Conservation (phyloP, 495 filamentous ascomycete species). For the Penicillium riverlandense region DNA sequence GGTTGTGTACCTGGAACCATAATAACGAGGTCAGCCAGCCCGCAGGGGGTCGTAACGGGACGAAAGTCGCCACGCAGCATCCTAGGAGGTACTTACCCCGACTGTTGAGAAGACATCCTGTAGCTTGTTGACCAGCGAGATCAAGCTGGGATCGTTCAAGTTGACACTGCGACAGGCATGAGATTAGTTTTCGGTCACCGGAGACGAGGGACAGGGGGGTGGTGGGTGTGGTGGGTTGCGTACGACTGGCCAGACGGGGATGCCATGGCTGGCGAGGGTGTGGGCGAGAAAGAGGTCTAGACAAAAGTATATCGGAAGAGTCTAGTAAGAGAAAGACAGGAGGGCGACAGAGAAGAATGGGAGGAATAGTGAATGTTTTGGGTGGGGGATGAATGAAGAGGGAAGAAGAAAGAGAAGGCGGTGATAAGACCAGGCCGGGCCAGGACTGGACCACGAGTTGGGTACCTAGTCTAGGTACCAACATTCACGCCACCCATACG, state of each 20-base stretch:
- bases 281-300: slow-evolving; percentile 12
- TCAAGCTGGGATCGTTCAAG: slow-evolving; percentile 71
- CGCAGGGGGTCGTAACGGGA: slow-evolving; percentile 2
- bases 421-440: slow-evolving; percentile 10
- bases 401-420: slow-evolving; percentile 9
- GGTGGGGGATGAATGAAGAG: too few species aligned
- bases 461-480: too few species aligned
- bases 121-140: slow-evolving; percentile 96
- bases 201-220: slow-evolving; percentile 15
- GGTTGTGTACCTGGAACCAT: slow-evolving; percentile 72
- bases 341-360: slow-evolving; percentile 5
- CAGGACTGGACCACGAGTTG: not conserved
- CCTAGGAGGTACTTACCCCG: slow-evolving; percentile 59
- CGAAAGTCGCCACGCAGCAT: slow-evolving; percentile 2
- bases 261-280: slow-evolving; percentile 39
- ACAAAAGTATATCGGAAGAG: not conserved
- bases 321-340: slow-evolving; percentile 1
- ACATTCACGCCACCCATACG: too few species aligned
- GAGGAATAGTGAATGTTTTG: slow-evolving; percentile 1
- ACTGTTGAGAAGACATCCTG: slow-evolving; percentile 99
- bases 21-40: slow-evolving; percentile 26
- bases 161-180: slow-evolving; percentile 53
- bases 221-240: slow-evolving; percentile 22
- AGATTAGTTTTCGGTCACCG: slow-evolving; percentile 20
- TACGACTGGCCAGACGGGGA: slow-evolving; percentile 42